Conservation (phyloP, 1,284 basidiomycete species). For the Naganishia cerealis region DNA sequence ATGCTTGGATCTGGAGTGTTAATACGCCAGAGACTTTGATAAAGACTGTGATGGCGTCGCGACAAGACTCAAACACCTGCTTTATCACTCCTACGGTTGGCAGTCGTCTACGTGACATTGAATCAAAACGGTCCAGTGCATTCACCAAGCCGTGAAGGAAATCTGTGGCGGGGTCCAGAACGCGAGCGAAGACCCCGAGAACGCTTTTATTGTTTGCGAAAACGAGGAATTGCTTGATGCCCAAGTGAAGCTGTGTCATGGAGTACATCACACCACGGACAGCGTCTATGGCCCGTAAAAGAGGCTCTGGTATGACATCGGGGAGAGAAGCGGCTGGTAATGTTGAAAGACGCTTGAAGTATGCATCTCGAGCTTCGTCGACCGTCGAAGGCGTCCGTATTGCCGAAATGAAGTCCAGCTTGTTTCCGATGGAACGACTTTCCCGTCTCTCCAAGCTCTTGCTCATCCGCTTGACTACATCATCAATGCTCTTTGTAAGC, state of each 20-base stretch:
- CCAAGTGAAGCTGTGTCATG: constrained; percentile 85
- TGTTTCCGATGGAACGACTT: constrained; percentile 24
- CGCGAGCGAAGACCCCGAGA: constrained; percentile 74
- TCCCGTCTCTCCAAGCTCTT: constrained; percentile 12
- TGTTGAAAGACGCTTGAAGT: constrained; percentile 81
- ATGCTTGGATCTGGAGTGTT: constrained; percentile 68
- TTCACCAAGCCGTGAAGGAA: constrained; percentile 83
- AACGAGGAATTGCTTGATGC: constrained; percentile 82
- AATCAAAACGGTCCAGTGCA: constrained; percentile 88
- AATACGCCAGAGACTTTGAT: constrained; percentile 82
- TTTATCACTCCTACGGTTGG: constrained; percentile 70
- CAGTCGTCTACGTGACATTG: constrained; percentile 66
- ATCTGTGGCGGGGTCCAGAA: constrained; percentile 77
- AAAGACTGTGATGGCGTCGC: constrained; percentile 81
- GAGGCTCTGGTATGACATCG: constrained; percentile 69
- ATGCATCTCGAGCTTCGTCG: constrained; percentile 81
- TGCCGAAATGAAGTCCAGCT: constrained; percentile 26
- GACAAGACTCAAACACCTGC: constrained; percentile 76
- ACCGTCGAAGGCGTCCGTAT: constrained; percentile 46
- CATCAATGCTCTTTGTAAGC: constrained; percentile 27
- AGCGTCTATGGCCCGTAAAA: constrained; percentile 78
- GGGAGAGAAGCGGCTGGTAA: constrained; percentile 62
- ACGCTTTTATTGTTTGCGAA: constrained; percentile 85
- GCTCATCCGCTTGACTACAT: constrained; percentile 30
- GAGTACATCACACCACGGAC: constrained; percentile 90